A percentile compares a stretch with the other conserved stretches of the same genome.
Evolutionary conservation across 306 rosid genomes (phyloP).

Genomic region (Casuarina cunninghamiana): DNA sequence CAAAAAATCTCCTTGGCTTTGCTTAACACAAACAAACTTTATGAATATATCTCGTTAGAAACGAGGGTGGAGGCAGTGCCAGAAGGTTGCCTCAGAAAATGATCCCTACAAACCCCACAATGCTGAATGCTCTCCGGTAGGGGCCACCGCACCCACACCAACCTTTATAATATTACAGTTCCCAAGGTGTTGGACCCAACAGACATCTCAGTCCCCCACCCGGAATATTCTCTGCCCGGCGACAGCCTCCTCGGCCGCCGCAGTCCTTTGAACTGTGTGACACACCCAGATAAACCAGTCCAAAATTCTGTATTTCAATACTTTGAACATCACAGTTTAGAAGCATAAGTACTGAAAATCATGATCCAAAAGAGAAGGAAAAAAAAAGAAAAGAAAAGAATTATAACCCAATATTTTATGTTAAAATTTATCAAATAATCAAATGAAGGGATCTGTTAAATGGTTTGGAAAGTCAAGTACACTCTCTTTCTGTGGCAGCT

Average conservation of each 20-base stretch:
- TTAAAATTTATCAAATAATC: not conserved
- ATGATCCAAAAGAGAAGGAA: not conserved
- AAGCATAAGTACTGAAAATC: too few species aligned
- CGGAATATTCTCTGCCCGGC: conserved; percentile 36
- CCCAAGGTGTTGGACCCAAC: conserved; percentile 31
- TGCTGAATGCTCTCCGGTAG: not conserved
- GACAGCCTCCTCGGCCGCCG: not conserved
- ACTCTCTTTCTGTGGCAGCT: not conserved
- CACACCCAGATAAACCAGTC: not conserved
- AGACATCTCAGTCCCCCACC: conserved; percentile 5
- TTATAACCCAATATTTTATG: too few species aligned
- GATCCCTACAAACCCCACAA: conserved; percentile 35
- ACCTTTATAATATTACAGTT: too few species aligned
- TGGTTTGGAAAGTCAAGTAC: not conserved
- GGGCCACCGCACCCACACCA: too few species aligned
- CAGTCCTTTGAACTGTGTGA: not conserved
- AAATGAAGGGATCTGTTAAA: not conserved
- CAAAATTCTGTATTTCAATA: too few species aligned
- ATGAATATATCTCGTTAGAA: not conserved
- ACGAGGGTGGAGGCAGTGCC: conserved; percentile 15
- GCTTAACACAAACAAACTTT: not conserved
- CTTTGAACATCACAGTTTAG: too few species aligned
- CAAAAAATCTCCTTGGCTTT: too few species aligned
- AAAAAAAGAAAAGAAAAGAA: too few species aligned
- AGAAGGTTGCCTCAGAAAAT: conserved; percentile 25